These are phyloP conservation scores for Salix brachista DNA, from an alignment of 345 rosid species.

Conservation along the genomic window DNA sequence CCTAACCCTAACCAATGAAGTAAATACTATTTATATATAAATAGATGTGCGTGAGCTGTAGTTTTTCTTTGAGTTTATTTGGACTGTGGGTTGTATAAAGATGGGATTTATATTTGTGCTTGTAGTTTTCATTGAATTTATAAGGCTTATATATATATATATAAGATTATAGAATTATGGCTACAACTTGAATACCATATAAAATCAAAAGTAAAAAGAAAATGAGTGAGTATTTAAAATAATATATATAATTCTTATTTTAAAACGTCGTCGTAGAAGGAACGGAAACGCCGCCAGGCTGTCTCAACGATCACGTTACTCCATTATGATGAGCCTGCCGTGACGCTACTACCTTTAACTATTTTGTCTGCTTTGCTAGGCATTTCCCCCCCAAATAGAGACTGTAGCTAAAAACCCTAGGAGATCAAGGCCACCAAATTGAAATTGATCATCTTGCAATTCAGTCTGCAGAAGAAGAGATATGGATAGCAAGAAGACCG, in stretches of 20 bases:
- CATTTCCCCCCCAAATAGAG: not conserved
- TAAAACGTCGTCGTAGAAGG: not conserved
- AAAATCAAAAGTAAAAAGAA: not conserved
- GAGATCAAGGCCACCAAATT: not conserved
- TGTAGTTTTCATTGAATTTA: too few species aligned
- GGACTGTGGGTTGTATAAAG: too few species aligned
- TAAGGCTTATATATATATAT: too few species aligned
- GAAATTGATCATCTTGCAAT: not conserved
- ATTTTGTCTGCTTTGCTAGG: not conserved
- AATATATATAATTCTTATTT: not conserved
- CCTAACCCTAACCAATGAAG: too few species aligned
- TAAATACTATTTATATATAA: too few species aligned
- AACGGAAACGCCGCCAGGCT: not conserved
- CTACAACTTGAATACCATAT: too few species aligned
- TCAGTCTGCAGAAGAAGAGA: not conserved
- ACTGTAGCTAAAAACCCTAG: not conserved
- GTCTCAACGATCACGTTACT: not conserved
- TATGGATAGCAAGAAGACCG: conserved; percentile 39
- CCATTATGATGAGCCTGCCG: not conserved
- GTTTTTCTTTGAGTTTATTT: too few species aligned
- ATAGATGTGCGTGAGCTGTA: too few species aligned
- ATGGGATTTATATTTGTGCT: too few species aligned
- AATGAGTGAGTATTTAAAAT: not conserved
- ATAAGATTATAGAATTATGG: too few species aligned
- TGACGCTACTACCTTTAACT: not conserved